phyloP scores from a whole-genome alignment of 208 protist genomes.

The Angomonas desouzai region DNA sequence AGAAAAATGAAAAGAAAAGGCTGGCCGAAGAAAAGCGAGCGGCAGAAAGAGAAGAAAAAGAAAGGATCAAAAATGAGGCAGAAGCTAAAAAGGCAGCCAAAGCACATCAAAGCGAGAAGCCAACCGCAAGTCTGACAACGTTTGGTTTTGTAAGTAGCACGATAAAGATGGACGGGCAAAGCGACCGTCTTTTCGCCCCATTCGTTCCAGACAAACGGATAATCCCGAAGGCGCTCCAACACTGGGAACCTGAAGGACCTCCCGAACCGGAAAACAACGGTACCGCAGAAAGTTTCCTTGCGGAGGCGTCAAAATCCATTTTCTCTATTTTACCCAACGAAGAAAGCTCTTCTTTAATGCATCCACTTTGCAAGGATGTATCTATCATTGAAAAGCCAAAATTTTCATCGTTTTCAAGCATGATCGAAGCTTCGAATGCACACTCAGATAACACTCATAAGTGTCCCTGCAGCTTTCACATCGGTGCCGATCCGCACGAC shows the following conservation, averaged over 20 bases:
- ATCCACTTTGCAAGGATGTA: slow-evolving; percentile 29
- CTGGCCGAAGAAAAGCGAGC: slow-evolving; percentile 1
- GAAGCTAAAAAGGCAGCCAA: slow-evolving; percentile 20
- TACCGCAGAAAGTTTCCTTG: background rate
- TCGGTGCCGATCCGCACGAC: slow-evolving; percentile 22
- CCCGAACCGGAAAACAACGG: background rate
- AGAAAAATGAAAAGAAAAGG: slow-evolving; percentile 8
- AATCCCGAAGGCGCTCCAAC: slow-evolving; percentile 49
- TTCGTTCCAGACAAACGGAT: slow-evolving; percentile 83
- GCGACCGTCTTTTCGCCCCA: slow-evolving; percentile 54
- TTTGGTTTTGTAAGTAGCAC: slow-evolving; percentile 66
- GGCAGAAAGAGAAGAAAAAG: slow-evolving; percentile 17
- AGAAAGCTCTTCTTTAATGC: slow-evolving; percentile 50
- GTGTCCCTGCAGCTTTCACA: slow-evolving; percentile 60
- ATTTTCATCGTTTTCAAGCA: slow-evolving; percentile 29
- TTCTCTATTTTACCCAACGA: slow-evolving; percentile 13
- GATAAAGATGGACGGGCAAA: slow-evolving; percentile 28
- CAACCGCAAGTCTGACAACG: slow-evolving; percentile 30
- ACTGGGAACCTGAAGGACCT: slow-evolving; percentile 33
- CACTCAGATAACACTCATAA: background rate
- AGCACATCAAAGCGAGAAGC: slow-evolving; percentile 13
- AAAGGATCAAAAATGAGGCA: slow-evolving; percentile 8
- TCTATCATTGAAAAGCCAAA: background rate
- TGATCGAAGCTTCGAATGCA: slow-evolving; percentile 46
- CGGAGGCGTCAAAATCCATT: background rate